These are phyloP conservation scores for Neopestalotiopsis rosae DNA, from an alignment of 2,329 filamentous ascomycete genomes.

Conservation along the genomic window DNA sequence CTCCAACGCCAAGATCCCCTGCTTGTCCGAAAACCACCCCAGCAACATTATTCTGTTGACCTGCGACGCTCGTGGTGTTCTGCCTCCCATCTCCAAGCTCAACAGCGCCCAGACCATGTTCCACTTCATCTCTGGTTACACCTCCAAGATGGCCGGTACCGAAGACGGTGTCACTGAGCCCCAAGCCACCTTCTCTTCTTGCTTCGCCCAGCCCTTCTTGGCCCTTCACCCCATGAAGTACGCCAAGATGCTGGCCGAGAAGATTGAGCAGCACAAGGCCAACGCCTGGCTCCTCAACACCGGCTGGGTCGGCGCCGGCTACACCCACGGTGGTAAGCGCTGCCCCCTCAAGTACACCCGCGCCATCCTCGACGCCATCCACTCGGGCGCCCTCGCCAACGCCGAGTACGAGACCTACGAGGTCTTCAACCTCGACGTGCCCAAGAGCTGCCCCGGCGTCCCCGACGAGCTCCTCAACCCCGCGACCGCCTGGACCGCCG, in stretches of 20 bases:
- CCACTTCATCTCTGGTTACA: constrained; percentile 99
- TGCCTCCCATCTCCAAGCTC: constrained; percentile 97
- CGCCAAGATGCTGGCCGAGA: constrained; percentile 96
- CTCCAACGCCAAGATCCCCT: constrained; percentile 97
- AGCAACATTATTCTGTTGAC: constrained; percentile 98
- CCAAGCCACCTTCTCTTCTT: constrained; percentile 98
- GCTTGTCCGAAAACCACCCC: constrained; percentile 84
- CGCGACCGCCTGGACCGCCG: constrained; percentile 87
- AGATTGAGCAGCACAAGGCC: constrained; percentile 93
- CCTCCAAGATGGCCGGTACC: constrained; percentile 99
- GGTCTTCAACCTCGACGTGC: constrained; percentile 96
- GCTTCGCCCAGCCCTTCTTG: constrained; percentile 99
- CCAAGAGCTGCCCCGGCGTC: constrained; percentile 87
- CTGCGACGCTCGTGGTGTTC: constrained; percentile 95
- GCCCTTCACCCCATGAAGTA: constrained; percentile 99
- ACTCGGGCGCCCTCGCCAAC: constrained; percentile 93
- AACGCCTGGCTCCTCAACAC: constrained; percentile 94
- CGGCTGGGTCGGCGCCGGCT: constrained; percentile 77
- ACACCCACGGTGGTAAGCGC: constrained; percentile 90
- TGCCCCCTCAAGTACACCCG: constrained; percentile 99
- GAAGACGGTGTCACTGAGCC: constrained; percentile 97
- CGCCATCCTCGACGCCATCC: constrained; percentile 96
- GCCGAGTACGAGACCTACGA: constrained; percentile 94
- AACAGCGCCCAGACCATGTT: constrained; percentile 97
- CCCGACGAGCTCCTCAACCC: constrained; percentile 95